Percentiles rank a stretch among this genome's conserved stretches.
These are phyloP conservation scores for Alternaria atra DNA, from an alignment of 2,329 filamentous ascomycete species.

Conservation along the genomic window DNA sequence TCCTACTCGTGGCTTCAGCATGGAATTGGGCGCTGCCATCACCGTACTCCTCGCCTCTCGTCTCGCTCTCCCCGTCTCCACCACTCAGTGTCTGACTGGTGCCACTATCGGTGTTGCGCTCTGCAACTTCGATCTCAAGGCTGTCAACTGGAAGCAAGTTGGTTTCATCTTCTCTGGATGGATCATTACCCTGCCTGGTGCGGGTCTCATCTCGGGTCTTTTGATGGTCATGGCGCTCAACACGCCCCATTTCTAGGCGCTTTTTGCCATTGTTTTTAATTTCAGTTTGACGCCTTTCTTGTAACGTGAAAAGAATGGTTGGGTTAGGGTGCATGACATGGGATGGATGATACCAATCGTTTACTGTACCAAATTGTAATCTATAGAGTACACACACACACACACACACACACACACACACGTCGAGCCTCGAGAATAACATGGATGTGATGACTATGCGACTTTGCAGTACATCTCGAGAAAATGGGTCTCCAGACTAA, in stretches of 20 bases:
- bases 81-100: constrained; percentile 64
- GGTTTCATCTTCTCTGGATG: constrained; percentile 55
- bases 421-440: not conserved
- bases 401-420: not conserved
- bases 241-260: constrained; percentile 49
- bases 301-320: not conserved
- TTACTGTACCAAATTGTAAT: constrained; percentile 1
- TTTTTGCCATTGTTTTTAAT: not conserved
- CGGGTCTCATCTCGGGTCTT: constrained; percentile 53
- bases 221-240: constrained; percentile 56
- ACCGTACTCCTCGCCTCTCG: constrained; percentile 71
- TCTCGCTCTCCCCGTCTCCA: constrained; percentile 69
- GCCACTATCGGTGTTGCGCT: constrained; percentile 37
- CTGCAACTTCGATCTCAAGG: constrained; percentile 47
- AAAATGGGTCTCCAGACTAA: not conserved
- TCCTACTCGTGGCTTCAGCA: constrained; percentile 61
- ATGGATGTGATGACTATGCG: not conserved
- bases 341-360: constrained; percentile 10
- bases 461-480: not conserved
- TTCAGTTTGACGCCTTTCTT: not conserved
- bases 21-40: constrained; percentile 59
- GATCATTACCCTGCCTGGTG: constrained; percentile 55
- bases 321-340: not conserved
- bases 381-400: not conserved
- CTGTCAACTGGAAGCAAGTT: constrained; percentile 56